Conservation (phyloP, 306 rosid genomes). For the Prinsepia uniflora region DNA sequence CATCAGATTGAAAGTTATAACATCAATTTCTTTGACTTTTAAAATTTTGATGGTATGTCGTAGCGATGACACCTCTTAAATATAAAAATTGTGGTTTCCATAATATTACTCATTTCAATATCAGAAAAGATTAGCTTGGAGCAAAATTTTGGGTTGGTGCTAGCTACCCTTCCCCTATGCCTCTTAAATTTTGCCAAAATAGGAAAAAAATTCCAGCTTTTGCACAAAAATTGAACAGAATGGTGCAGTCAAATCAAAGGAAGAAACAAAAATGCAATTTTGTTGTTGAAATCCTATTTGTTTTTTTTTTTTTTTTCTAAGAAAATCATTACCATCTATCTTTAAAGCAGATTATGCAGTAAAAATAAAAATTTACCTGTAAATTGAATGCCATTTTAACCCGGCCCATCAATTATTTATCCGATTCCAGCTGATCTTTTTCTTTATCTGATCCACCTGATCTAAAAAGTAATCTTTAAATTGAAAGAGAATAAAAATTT, state of each 20-base stretch:
- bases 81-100: too few relatives aligned
- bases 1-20: background rate
- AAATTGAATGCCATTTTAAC: background rate
- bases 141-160: constrained; percentile 1
- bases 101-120: too few relatives aligned
- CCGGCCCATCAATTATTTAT: background rate
- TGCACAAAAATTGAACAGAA: background rate
- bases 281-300: background rate
- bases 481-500: background rate
- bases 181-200: background rate
- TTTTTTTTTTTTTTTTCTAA: too few relatives aligned
- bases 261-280: background rate
- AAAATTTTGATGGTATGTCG: too few relatives aligned
- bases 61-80: too few relatives aligned
- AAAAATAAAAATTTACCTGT: constrained; percentile 5
- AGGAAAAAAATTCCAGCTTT: background rate
- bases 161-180: background rate
- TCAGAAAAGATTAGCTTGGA: background rate
- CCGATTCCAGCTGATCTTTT: background rate
- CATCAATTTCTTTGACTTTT: background rate
- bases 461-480: background rate
- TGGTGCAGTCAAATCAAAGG: background rate
- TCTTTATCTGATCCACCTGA: background rate
- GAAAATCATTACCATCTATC: background rate
- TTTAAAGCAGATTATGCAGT: constrained; percentile 1